Percentiles rank a stretch among this genome's conserved stretches.
These are phyloP conservation scores for Pontederia paniculata DNA, from an alignment of 176 grass and related monocot genomes.

Conservation along the genomic window DNA sequence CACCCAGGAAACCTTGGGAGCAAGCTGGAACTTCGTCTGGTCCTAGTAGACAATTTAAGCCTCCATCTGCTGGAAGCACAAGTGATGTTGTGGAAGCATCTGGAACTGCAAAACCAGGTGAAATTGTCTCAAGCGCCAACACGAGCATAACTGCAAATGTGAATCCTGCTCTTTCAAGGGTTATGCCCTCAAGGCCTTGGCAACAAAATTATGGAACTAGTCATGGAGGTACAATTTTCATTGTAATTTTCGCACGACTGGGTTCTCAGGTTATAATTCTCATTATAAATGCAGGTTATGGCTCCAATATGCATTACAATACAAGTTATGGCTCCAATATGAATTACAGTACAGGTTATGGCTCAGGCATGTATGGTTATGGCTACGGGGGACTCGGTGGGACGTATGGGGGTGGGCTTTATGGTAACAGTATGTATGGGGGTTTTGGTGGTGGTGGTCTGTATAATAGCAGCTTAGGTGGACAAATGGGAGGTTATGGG, in stretches of 20 bases:
- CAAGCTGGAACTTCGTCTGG: constrained; percentile 42
- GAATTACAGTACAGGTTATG: too few species aligned
- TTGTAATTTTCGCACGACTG: too few species aligned
- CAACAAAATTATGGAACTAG: constrained; percentile 57
- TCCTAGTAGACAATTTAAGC: constrained; percentile 54
- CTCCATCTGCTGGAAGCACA: constrained; percentile 71
- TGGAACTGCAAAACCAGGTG: constrained; percentile 71
- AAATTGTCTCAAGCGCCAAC: constrained; percentile 39
- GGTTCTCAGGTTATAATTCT: too few species aligned
- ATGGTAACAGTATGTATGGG: constrained; percentile 61
- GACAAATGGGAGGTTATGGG: background rate
- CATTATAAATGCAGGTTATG: constrained; percentile 43
- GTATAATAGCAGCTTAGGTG: constrained; percentile 2
- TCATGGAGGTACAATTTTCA: constrained; percentile 56
- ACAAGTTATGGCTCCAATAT: constrained; percentile 36
- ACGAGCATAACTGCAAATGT: constrained; percentile 21
- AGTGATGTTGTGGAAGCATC: constrained; percentile 83
- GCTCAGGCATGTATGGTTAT: constrained; percentile 15
- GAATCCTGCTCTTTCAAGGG: constrained; percentile 28
- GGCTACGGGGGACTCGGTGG: constrained; percentile 28
- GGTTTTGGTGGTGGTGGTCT: constrained; percentile 30
- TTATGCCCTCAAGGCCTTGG: constrained; percentile 69
- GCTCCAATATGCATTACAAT: background rate
- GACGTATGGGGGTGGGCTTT: constrained; percentile 31
- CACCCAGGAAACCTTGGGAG: constrained; percentile 27